A percentile compares a stretch with the other conserved stretches of the same genome.
These are phyloP conservation scores for Trichoderma gracile DNA, from an alignment of 2,329 filamentous ascomycete genomes.

Conservation along the genomic window DNA sequence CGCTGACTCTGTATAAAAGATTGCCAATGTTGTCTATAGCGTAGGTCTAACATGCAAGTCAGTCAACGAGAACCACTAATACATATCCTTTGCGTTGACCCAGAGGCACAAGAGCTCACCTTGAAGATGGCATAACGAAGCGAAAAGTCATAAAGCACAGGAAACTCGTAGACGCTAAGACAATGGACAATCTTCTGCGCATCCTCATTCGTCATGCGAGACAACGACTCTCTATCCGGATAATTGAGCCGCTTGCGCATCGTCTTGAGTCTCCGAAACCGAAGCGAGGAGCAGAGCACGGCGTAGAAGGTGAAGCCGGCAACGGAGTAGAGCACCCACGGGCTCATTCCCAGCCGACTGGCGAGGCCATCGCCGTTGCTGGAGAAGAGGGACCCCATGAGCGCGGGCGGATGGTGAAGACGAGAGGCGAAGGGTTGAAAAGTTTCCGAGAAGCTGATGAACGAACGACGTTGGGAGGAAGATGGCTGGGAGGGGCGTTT, in stretches of 20 bases:
- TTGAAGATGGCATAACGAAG: constrained; percentile 46
- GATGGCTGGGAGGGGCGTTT: too few relatives aligned
- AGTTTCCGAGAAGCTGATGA: neutral
- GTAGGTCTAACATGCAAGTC: constrained; percentile 40
- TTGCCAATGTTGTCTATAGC: constrained; percentile 42
- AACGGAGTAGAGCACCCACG: constrained; percentile 26
- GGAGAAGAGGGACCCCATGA: neutral
- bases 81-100: too few relatives aligned
- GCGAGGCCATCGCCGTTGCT: neutral
- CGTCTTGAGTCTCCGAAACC: constrained; percentile 40
- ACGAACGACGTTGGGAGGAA: neutral
- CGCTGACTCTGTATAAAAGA: constrained; percentile 41
- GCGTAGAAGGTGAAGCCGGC: constrained; percentile 37
- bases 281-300: constrained; percentile 39
- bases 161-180: constrained; percentile 41
- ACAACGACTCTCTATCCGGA: constrained; percentile 40
- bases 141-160: constrained; percentile 40
- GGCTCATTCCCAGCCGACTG: constrained; percentile 1
- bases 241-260: constrained; percentile 38
- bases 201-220: constrained; percentile 46
- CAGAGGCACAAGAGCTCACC: constrained; percentile 29
- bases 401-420: neutral
- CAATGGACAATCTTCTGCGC: constrained; percentile 46
- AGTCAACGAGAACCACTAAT: neutral
- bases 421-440: too few relatives aligned